phyloP scores from a whole-genome alignment of 306 rosid species.

The Echinosophora koreensis region DNA sequence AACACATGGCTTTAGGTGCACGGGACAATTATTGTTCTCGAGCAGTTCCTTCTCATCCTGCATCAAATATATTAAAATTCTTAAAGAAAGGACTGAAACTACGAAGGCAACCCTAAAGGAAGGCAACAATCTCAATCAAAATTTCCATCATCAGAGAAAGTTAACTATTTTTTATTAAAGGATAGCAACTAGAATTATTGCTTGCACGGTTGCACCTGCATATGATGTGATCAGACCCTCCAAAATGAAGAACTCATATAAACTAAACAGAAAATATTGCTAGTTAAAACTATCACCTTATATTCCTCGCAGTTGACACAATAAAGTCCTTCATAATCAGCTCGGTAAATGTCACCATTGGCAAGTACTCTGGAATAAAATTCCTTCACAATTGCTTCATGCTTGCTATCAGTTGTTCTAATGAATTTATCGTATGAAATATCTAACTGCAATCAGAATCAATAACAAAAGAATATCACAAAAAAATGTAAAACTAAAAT shows the following conservation, averaged over 20 bases:
- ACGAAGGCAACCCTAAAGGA: slow-evolving; percentile 32
- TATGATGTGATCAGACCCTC: slow-evolving; percentile 2
- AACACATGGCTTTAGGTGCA: slow-evolving; percentile 92
- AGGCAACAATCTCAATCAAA: slow-evolving; percentile 33
- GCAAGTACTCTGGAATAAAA: slow-evolving; percentile 90
- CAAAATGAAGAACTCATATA: slow-evolving; percentile 21
- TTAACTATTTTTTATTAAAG: background rate
- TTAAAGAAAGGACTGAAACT: slow-evolving; percentile 31
- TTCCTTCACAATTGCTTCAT: slow-evolving; percentile 91
- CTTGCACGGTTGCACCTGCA: background rate
- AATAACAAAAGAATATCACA: background rate
- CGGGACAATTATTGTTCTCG: slow-evolving; percentile 83
- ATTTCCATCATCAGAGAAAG: slow-evolving; percentile 25
- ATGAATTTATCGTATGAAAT: slow-evolving; percentile 90
- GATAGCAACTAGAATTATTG: background rate
- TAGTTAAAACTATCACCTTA: slow-evolving; percentile 63
- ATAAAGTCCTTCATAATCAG: slow-evolving; percentile 96
- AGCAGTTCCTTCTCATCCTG: slow-evolving; percentile 96
- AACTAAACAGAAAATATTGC: slow-evolving; percentile 17
- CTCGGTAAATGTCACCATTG: slow-evolving; percentile 89
- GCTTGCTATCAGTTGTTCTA: slow-evolving; percentile 89
- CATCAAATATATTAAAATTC: slow-evolving; percentile 39
- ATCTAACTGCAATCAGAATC: slow-evolving; percentile 68
- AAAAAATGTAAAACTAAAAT: background rate
- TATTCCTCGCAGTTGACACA: slow-evolving; percentile 96